Evolutionary conservation across 2,329 filamentous ascomycete species (phyloP).

Genomic region (Berkeleyomyces rouxiae): DNA sequence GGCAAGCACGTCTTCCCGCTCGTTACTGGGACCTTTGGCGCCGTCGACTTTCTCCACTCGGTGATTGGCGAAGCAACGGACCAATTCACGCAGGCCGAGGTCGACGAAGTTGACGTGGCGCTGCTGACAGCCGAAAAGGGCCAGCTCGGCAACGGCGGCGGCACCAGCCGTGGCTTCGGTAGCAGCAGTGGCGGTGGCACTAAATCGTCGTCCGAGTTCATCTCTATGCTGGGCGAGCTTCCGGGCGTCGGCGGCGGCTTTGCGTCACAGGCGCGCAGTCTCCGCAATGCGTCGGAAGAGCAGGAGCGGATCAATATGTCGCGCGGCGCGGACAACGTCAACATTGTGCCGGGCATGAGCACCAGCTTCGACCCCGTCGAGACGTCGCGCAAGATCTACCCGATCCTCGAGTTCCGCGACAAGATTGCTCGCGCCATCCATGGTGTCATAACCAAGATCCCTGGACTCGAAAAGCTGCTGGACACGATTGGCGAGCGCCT

Average conservation of each 20-base stretch:
- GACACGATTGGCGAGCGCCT: constrained; percentile 89
- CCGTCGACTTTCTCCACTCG: constrained; percentile 70
- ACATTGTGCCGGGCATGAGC: constrained; percentile 57
- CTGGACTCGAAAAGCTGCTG: constrained; percentile 74
- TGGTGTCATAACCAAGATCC: constrained; percentile 75
- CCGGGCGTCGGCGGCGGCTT: constrained; percentile 52
- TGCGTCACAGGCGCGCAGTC: constrained; percentile 45
- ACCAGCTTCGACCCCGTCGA: constrained; percentile 62
- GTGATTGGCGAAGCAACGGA: constrained; percentile 60
- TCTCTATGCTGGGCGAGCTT: constrained; percentile 57
- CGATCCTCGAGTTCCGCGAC: constrained; percentile 85
- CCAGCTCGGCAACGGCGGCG: constrained; percentile 20
- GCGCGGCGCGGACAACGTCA: constrained; percentile 26
- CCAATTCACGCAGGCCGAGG: constrained; percentile 70
- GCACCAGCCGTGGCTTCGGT: constrained; percentile 19
- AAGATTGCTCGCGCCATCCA: constrained; percentile 81
- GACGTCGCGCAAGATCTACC: constrained; percentile 71
- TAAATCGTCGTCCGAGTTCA: constrained; percentile 39
- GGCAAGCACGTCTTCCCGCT: constrained; percentile 51
- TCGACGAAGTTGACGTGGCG: constrained; percentile 63
- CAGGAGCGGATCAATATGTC: constrained; percentile 37
- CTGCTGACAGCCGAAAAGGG: constrained; percentile 49
- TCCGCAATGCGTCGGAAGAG: constrained; percentile 43
- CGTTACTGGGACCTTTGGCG: constrained; percentile 61
- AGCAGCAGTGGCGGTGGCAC: constrained; percentile 22